Conservation (phyloP, 495 filamentous ascomycete species). For the Hyaloscypha variabilis region DNA sequence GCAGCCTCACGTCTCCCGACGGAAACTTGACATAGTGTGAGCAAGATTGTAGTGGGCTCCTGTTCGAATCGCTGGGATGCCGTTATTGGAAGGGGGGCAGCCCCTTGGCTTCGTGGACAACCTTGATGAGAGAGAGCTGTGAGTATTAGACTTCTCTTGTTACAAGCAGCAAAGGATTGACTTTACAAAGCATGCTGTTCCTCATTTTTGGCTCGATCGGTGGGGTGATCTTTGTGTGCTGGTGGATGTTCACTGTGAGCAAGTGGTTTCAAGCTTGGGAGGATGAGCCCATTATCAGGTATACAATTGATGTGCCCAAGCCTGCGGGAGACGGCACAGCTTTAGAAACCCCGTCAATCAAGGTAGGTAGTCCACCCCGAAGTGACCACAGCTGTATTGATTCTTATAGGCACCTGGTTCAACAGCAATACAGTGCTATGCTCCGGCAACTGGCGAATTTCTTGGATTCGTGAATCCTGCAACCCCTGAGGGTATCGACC, state of each 20-base stretch:
- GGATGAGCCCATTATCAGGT: constrained; percentile 26
- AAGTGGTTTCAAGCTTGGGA: constrained; percentile 16
- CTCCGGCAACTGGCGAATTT: constrained; percentile 82
- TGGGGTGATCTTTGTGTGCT: constrained; percentile 14
- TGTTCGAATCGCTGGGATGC: constrained; percentile 1
- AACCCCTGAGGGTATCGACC: constrained; percentile 78
- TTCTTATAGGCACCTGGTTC: constrained; percentile 41
- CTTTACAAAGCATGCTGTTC: not conserved
- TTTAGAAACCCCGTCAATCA: constrained; percentile 31
- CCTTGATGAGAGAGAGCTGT: not conserved
- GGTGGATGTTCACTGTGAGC: constrained; percentile 18
- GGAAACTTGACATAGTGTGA: no score
- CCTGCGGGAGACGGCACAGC: constrained; percentile 21
- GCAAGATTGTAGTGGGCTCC: not conserved
- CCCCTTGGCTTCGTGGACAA: not conserved
- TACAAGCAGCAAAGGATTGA: not conserved
- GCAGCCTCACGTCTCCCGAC: not conserved
- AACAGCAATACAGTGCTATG: constrained; percentile 80
- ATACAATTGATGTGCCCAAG: constrained; percentile 23
- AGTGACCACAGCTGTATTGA: constrained; percentile 1
- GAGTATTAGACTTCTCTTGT: not conserved
- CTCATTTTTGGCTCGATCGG: constrained; percentile 4
- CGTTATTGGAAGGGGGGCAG: not conserved
- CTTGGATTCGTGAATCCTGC: constrained; percentile 81
- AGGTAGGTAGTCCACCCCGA: constrained; percentile 13